These are phyloP conservation scores for Colletotrichum trifolii DNA, from an alignment of 2,329 filamentous ascomycete species.

Conservation along the genomic window DNA sequence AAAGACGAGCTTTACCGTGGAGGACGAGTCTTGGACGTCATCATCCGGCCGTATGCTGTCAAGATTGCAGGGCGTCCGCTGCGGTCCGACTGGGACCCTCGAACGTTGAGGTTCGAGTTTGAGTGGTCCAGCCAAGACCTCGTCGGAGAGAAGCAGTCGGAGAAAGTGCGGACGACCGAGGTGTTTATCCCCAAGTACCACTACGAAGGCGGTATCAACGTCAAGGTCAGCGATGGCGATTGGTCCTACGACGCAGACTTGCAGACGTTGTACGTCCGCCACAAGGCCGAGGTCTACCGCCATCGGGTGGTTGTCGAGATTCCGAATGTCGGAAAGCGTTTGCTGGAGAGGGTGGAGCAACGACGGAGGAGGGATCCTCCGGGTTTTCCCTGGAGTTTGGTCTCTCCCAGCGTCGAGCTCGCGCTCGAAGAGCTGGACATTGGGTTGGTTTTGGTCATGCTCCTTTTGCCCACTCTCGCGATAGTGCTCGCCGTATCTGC, in stretches of 20 bases:
- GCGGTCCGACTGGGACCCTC: conserved; percentile 49
- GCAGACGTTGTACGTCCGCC: conserved; percentile 46
- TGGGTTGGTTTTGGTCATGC: conserved; percentile 6
- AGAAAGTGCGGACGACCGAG: conserved; percentile 47
- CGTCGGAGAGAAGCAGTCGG: conserved; percentile 20
- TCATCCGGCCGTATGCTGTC: conserved; percentile 54
- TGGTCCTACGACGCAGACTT: conserved; percentile 43
- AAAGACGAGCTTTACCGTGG: conserved; percentile 51
- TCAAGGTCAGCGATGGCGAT: conserved; percentile 44
- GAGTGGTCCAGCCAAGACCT: conserved; percentile 42
- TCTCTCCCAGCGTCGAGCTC: conserved; percentile 20
- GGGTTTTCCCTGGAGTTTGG: conserved; percentile 23
- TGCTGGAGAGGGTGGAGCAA: conserved; percentile 34
- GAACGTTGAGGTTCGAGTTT: conserved; percentile 48
- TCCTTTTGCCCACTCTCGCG: conserved; percentile 16
- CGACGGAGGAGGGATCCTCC: conserved; percentile 28
- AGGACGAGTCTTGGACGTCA: conserved; percentile 50
- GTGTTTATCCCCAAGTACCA: conserved; percentile 53
- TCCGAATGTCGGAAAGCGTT: conserved; percentile 39
- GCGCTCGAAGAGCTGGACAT: conserved; percentile 27
- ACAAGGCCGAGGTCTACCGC: conserved; percentile 27
- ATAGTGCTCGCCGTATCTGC: conserved; percentile 12
- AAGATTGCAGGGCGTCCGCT: conserved; percentile 51
- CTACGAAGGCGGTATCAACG: conserved; percentile 44
- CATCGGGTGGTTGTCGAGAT: conserved; percentile 43